Evolutionary conservation across 2,329 filamentous ascomycete species (phyloP).

Genomic region (Lachnellula hyalina): DNA sequence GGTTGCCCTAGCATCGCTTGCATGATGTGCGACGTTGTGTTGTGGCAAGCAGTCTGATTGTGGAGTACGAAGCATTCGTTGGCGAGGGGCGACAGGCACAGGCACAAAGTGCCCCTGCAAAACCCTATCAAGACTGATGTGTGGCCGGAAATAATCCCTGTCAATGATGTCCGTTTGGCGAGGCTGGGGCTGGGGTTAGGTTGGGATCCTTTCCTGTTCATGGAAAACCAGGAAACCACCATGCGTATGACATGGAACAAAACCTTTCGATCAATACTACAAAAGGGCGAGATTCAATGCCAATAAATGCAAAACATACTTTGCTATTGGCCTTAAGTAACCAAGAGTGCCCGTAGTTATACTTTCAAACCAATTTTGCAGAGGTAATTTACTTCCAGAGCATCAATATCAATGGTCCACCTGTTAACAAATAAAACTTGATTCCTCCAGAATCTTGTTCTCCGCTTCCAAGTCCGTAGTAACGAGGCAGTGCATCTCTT

Average conservation of each 20-base stretch:
- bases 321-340: too few species aligned
- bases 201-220: not conserved
- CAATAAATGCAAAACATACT: not conserved
- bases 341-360: not conserved
- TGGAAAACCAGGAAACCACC: slow-evolving; percentile 2
- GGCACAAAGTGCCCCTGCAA: not conserved
- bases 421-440: slow-evolving; percentile 1
- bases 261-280: not conserved
- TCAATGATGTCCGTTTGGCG: slow-evolving; percentile 10
- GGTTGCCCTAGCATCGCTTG: slow-evolving; percentile 15
- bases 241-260: not conserved
- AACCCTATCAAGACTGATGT: not conserved
- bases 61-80: not conserved
- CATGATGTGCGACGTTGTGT: slow-evolving; percentile 1
- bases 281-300: not conserved
- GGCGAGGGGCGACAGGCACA: slow-evolving; percentile 2
- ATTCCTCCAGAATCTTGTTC: not conserved
- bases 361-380: not conserved
- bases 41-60: not conserved
- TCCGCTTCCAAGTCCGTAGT: not conserved
- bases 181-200: slow-evolving; percentile 1
- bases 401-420: not conserved
- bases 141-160: not conserved
- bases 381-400: not conserved
- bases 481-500: not conserved